Percentiles rank a stretch among this genome's conserved stretches.
Evolutionary conservation across 2,329 filamentous ascomycete genomes (phyloP).

Genomic region (Colletotrichum ledebouriae): DNA sequence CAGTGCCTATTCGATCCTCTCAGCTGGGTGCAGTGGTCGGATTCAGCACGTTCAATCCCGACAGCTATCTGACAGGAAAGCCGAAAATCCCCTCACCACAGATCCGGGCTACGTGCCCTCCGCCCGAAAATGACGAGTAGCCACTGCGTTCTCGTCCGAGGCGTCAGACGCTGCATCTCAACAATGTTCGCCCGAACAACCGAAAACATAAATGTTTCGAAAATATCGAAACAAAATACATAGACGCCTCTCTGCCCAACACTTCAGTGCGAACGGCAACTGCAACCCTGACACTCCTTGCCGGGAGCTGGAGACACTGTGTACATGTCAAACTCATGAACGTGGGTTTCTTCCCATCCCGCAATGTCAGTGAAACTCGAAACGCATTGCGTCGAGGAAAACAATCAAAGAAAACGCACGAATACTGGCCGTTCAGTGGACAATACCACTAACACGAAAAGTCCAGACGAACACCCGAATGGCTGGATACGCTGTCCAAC

Average conservation of each 20-base stretch:
- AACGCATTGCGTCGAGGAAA: slow-evolving; percentile 15
- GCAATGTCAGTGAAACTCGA: slow-evolving; percentile 28
- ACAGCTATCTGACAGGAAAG: slow-evolving; percentile 8
- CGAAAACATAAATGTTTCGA: neutral
- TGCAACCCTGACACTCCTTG: slow-evolving; percentile 1
- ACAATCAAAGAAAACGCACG: slow-evolving; percentile 12
- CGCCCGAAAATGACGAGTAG: neutral
- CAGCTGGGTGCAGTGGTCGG: neutral
- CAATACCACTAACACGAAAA: neutral
- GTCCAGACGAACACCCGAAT: slow-evolving; percentile 20
- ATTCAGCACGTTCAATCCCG: neutral
- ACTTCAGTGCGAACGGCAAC: neutral
- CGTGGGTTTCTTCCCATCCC: neutral
- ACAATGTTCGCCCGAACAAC: neutral
- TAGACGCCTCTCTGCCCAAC: slow-evolving; percentile 21
- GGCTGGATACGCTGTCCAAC: slow-evolving; percentile 1
- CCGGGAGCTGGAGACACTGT: slow-evolving; percentile 15
- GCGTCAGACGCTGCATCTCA: neutral
- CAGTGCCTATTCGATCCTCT: too few species aligned
- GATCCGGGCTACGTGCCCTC: neutral
- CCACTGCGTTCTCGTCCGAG: neutral
- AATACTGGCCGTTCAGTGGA: slow-evolving; percentile 2
- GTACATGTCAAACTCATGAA: slow-evolving; percentile 24
- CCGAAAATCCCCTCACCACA: slow-evolving; percentile 6
- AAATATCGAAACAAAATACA: slow-evolving; percentile 2